A percentile compares a stretch with the other conserved stretches of the same genome.
These are phyloP conservation scores for Debaryomyces udenii DNA, from an alignment of 1,139 yeast genomes.

Conservation along the genomic window DNA sequence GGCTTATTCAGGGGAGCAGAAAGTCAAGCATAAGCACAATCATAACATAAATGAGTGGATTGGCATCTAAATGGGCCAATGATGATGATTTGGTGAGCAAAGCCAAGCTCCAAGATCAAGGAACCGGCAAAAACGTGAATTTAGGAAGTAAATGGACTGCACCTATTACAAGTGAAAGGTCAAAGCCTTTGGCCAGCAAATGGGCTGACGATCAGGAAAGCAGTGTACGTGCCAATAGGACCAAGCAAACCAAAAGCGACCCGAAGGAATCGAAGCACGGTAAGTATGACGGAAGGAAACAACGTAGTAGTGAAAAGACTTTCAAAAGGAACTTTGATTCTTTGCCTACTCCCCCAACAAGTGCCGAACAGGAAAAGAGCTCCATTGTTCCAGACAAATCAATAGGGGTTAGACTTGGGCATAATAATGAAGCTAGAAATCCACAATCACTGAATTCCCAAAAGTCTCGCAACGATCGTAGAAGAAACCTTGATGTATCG, in stretches of 20 bases:
- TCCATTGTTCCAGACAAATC: neutral
- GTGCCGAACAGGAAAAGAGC: neutral
- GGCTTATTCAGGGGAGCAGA: too few species aligned
- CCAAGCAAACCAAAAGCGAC: neutral
- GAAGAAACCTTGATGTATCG: conserved; percentile 1
- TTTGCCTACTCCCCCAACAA: conserved; percentile 9
- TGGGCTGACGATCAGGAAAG: conserved; percentile 18
- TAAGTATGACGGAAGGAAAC: neutral
- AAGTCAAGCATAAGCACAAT: too few species aligned
- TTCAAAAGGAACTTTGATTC: neutral
- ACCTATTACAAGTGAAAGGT: conserved; percentile 16
- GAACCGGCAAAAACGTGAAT: conserved; percentile 3
- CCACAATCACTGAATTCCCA: too few species aligned
- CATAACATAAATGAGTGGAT: conserved; percentile 27
- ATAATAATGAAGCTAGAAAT: too few species aligned
- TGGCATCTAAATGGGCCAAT: conserved; percentile 45
- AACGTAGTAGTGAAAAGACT: neutral
- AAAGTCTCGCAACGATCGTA: neutral
- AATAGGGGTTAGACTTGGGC: neutral
- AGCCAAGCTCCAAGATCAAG: conserved; percentile 29
- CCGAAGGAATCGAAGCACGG: neutral
- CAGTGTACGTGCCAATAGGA: neutral
- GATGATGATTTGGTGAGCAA: conserved; percentile 30
- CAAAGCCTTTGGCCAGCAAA: conserved; percentile 24
- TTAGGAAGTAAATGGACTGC: conserved; percentile 17